phyloP scores from a whole-genome alignment of 768 basidiomycete genomes.

The Psilocybe azurescens region DNA sequence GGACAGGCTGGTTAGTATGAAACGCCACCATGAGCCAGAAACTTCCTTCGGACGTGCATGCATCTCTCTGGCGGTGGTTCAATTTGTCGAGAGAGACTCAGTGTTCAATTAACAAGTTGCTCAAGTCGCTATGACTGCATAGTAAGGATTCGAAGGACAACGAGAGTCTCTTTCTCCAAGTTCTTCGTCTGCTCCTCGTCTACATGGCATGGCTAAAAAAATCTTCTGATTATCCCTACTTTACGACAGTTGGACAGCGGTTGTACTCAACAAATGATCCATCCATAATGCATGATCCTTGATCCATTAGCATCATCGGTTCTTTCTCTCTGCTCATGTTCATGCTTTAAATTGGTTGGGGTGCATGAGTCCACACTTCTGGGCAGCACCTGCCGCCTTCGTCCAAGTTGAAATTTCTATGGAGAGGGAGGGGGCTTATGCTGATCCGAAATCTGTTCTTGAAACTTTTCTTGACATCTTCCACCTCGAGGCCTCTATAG shows the following conservation, averaged over 20 bases:
- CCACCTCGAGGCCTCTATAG: not conserved
- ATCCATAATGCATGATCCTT: too few species aligned
- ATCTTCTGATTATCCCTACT: not conserved
- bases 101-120: not conserved
- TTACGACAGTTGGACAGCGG: not conserved
- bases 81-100: too few species aligned
- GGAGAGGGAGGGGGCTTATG: not conserved
- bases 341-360: not conserved
- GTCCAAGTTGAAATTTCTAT: not conserved
- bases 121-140: not conserved
- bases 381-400: not conserved
- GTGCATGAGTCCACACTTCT: not conserved
- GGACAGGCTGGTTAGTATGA: not conserved
- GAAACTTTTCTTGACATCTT: not conserved
- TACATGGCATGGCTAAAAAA: not conserved
- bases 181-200: not conserved
- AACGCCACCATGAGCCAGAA: slow-evolving; percentile 6
- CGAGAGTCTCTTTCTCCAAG: not conserved
- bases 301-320: too few species aligned
- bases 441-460: not conserved
- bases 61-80: not conserved
- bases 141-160: not conserved
- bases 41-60: not conserved
- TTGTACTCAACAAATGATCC: too few species aligned
- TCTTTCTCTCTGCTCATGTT: too few species aligned